These are phyloP conservation scores for Wickerhamomyces canadensis DNA, from an alignment of 805 yeast genomes.

Conservation along the genomic window DNA sequence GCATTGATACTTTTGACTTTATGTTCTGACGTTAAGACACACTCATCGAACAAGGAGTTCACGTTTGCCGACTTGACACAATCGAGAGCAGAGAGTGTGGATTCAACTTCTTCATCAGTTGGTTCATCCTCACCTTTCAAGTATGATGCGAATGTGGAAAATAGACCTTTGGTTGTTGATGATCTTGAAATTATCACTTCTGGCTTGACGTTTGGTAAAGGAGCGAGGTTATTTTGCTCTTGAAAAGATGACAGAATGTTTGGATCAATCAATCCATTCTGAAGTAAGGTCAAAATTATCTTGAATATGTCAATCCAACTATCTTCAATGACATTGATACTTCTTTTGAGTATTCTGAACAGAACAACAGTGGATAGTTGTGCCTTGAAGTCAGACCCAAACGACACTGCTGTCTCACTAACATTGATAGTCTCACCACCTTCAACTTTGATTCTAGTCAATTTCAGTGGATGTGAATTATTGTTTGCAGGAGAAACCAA, in stretches of 20 bases:
- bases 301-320: constrained; percentile 57
- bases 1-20: constrained; percentile 23
- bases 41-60: constrained; percentile 45
- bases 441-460: constrained; percentile 22
- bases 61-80: constrained; percentile 72
- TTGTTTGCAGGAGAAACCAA: constrained; percentile 2
- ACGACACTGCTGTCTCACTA: constrained; percentile 72
- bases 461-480: constrained; percentile 9
- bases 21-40: constrained; percentile 19
- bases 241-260: constrained; percentile 63
- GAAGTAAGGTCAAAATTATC: constrained; percentile 59
- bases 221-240: constrained; percentile 43
- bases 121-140: constrained; percentile 96
- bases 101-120: constrained; percentile 84
- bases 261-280: constrained; percentile 67
- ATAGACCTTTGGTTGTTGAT: constrained; percentile 69
- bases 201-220: constrained; percentile 59
- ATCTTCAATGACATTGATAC: constrained; percentile 37
- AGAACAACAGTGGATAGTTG: constrained; percentile 84
- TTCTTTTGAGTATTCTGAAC: constrained; percentile 67
- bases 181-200: constrained; percentile 57
- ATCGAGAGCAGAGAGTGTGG: constrained; percentile 75
- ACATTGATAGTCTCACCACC: constrained; percentile 48
- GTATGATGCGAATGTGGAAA: constrained; percentile 88
- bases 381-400: constrained; percentile 89